Percentiles rank a stretch among this genome's conserved stretches.
phyloP scores from a whole-genome alignment of 2,329 filamentous ascomycete genomes.

The Periconia digitata region DNA sequence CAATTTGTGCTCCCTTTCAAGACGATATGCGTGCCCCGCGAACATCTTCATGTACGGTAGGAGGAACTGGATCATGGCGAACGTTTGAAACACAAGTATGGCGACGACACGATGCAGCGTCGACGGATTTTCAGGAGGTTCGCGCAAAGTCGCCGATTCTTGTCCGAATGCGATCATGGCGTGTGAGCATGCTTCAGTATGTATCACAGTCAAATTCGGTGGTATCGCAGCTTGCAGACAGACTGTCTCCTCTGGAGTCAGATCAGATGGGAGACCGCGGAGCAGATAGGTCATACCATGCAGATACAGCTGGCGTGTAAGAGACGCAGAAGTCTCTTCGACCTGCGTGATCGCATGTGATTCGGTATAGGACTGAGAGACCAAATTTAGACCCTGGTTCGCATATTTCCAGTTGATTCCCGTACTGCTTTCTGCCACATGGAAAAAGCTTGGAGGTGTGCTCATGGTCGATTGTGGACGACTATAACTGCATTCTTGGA shows the following conservation, averaged over 20 bases:
- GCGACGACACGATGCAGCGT: slow-evolving; percentile 63
- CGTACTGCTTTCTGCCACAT: slow-evolving; percentile 31
- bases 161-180: slow-evolving; percentile 16
- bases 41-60: slow-evolving; percentile 63
- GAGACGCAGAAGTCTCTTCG: slow-evolving; percentile 42
- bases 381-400: slow-evolving; percentile 51
- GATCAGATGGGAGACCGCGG: slow-evolving; percentile 61
- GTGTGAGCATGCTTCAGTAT: slow-evolving; percentile 15
- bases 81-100: slow-evolving; percentile 58
- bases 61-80: slow-evolving; percentile 62
- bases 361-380: slow-evolving; percentile 51
- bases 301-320: slow-evolving; percentile 65
- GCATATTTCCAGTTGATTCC: slow-evolving; percentile 57
- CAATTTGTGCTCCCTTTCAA: slow-evolving; percentile 68
- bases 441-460: slow-evolving; percentile 25
- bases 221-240: slow-evolving; percentile 58
- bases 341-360: slow-evolving; percentile 37
- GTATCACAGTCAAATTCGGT: slow-evolving; percentile 17
- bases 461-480: slow-evolving; percentile 23
- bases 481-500: slow-evolving; percentile 29
- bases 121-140: slow-evolving; percentile 41
- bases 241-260: slow-evolving; percentile 57
- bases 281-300: slow-evolving; percentile 66
- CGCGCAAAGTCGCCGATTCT: slow-evolving; percentile 6
- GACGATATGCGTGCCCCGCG: slow-evolving; percentile 57